Percentiles rank a stretch among this genome's conserved stretches.
Evolutionary conservation across 2,329 filamentous ascomycete genomes (phyloP).

Genomic region (Venturia effusa): DNA sequence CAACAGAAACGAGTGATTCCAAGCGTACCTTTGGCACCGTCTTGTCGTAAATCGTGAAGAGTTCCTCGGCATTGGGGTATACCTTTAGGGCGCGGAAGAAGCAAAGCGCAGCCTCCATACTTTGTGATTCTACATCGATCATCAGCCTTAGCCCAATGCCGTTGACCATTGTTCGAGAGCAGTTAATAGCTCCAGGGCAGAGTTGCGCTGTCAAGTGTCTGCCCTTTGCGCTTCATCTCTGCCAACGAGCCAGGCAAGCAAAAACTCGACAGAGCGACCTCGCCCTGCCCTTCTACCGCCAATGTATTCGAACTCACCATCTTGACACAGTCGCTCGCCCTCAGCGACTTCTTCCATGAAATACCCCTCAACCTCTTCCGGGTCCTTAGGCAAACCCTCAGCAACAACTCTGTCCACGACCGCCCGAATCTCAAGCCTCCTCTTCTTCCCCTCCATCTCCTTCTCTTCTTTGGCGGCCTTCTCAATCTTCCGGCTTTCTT

Average conservation of each 20-base stretch:
- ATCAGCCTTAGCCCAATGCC: not conserved
- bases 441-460: constrained; percentile 51
- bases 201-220: not conserved
- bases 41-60: constrained; percentile 97
- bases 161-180: no score
- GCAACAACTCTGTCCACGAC: constrained; percentile 74
- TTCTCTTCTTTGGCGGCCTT: constrained; percentile 63
- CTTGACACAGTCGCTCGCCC: constrained; percentile 72
- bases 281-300: not conserved
- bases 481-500: constrained; percentile 63
- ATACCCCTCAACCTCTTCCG: constrained; percentile 89
- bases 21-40: constrained; percentile 77
- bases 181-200: constrained; percentile 1
- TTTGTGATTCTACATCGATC: constrained; percentile 45
- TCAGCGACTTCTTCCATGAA: constrained; percentile 92
- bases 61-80: constrained; percentile 83
- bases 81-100: constrained; percentile 99
- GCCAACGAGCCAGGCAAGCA: not conserved
- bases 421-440: constrained; percentile 62
- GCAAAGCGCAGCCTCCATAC: constrained; percentile 76
- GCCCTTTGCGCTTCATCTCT: not conserved
- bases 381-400: constrained; percentile 80
- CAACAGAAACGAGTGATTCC: not conserved
- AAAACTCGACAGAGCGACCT: not conserved
- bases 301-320: constrained; percentile 49